A percentile compares a stretch with the other conserved stretches of the same genome.
phyloP scores from a whole-genome alignment of 495 filamentous ascomycete genomes.

The Neurospora sp. region DNA sequence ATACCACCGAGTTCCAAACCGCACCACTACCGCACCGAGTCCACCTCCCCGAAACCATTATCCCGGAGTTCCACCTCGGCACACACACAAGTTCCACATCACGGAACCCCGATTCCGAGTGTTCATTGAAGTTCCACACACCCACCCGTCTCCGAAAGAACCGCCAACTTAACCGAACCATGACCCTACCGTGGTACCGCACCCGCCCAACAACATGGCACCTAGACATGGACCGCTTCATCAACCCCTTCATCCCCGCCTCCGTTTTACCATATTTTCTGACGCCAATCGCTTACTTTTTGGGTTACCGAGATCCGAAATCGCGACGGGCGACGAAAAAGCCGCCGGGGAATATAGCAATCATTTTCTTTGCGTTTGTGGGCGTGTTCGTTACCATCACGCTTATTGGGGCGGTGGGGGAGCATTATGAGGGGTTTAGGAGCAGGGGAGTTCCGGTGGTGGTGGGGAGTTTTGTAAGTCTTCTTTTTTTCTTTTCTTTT shows the following conservation, averaged over 20 bases:
- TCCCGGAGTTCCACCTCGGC: no score
- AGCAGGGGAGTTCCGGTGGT: slow-evolving; percentile 35
- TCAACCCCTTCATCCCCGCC: slow-evolving; percentile 52
- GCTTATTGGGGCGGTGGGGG: slow-evolving; percentile 35
- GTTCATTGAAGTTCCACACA: no score
- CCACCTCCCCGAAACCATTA: no score
- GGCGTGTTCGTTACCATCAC: slow-evolving; percentile 43
- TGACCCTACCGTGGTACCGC: no score
- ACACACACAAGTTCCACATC: no score
- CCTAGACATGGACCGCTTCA: slow-evolving; percentile 55
- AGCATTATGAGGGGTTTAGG: slow-evolving; percentile 26
- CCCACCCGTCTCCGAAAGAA: no score
- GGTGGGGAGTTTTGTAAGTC: slow-evolving; percentile 41
- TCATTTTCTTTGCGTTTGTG: slow-evolving; percentile 42
- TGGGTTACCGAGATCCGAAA: slow-evolving; percentile 36
- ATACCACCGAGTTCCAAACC: no score
- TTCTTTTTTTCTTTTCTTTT: not conserved
- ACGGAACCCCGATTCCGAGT: no score
- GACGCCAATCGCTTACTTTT: slow-evolving; percentile 35
- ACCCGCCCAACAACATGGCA: slow-evolving; percentile 26
- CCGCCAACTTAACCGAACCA: no score
- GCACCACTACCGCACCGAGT: no score
- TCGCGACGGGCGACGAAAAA: slow-evolving; percentile 5
- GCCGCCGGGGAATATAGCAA: slow-evolving; percentile 36
- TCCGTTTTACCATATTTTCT: slow-evolving; percentile 34